Conservation (phyloP, 176 grass and related monocot species). For the Stipa capillata region DNA sequence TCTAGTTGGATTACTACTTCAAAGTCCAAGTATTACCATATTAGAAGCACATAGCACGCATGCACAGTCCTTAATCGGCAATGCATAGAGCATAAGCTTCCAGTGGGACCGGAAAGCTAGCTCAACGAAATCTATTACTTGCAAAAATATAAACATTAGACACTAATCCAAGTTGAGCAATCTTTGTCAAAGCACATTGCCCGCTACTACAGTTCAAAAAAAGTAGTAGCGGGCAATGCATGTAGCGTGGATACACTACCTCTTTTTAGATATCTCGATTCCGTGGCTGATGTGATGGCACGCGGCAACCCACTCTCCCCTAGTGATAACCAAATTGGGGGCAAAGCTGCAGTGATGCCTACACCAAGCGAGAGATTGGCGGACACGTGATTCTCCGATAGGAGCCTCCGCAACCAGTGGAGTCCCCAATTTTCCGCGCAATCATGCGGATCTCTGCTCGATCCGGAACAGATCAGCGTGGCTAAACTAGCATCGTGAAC, state of each 20-base stretch:
- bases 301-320: constrained; percentile 15
- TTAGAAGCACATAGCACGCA: background rate
- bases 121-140: background rate
- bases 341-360: constrained; percentile 24
- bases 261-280: constrained; percentile 28
- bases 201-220: too few relatives aligned
- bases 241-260: constrained; percentile 10
- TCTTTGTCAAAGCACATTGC: background rate
- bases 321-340: constrained; percentile 13
- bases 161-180: constrained; percentile 7
- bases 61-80: background rate
- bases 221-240: background rate
- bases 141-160: too few relatives aligned
- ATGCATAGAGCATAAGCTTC: too few relatives aligned
- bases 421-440: constrained; percentile 3
- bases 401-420: background rate
- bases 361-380: background rate
- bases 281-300: constrained; percentile 19
- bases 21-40: background rate
- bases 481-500: background rate
- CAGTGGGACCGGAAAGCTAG: background rate
- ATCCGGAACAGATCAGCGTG: constrained; percentile 9
- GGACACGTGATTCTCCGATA: background rate
- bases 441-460: background rate
- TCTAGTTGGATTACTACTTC: background rate